These are phyloP conservation scores for Stephania cephalantha DNA, from an alignment of 164 flowering plant species.

Conservation along the genomic window DNA sequence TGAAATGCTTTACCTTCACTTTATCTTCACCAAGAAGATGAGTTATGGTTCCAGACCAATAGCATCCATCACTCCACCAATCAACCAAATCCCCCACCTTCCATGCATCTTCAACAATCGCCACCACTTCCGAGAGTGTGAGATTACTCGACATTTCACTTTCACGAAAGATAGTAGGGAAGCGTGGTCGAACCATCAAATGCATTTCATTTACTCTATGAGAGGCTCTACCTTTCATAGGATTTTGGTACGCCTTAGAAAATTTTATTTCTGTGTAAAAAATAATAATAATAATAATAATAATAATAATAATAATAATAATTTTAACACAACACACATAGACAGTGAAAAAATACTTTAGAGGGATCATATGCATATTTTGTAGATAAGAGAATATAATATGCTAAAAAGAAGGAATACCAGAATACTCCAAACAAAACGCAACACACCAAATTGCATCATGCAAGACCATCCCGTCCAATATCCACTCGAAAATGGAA, in stretches of 20 bases:
- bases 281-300: not conserved
- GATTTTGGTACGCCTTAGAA: constrained; percentile 31
- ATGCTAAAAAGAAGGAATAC: too few relatives aligned
- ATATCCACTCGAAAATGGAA: too few relatives aligned
- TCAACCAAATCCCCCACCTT: constrained; percentile 85
- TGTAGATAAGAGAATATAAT: too few relatives aligned
- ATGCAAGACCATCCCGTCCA: too few relatives aligned
- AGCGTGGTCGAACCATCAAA: constrained; percentile 76
- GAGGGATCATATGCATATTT: not conserved
- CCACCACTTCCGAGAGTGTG: constrained; percentile 36
- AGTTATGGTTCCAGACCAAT: constrained; percentile 63
- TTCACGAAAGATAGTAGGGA: constrained; percentile 42
- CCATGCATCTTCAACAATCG: constrained; percentile 44
- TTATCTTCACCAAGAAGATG: constrained; percentile 36
- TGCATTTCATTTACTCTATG: constrained; percentile 20
- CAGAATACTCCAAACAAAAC: too few relatives aligned
- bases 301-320: not conserved
- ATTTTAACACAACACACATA: not conserved
- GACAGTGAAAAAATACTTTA: not conserved
- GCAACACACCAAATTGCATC: too few relatives aligned
- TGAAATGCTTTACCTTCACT: constrained; percentile 40
- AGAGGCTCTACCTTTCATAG: constrained; percentile 6
- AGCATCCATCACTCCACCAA: constrained; percentile 59
- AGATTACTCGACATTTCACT: constrained; percentile 30
- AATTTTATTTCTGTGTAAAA: constrained; percentile 23